Evolutionary conservation across 1,284 basidiomycete species (phyloP), one percentile per base, ranked within the genome.

Genomic region (Marasmius fiardii): DNA sequence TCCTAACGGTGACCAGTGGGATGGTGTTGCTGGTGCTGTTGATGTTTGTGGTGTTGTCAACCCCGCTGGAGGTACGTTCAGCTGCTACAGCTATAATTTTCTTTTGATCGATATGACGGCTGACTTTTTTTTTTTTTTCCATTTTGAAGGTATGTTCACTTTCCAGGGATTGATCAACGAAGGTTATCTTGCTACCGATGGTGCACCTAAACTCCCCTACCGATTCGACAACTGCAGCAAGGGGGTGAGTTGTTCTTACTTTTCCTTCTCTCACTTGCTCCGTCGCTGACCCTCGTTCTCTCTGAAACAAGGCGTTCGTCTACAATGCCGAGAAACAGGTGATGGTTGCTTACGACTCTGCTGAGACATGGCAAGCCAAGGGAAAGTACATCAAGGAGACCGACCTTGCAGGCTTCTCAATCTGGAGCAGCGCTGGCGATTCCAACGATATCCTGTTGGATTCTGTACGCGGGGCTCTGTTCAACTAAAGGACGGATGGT

Each of bases 391-490:
- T 86, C 64, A 73, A 73, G 51, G 54, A 64, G 7, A 58, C 67
- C 4, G 70, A 70, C 31, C 68, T 86, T 20, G 71, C 63, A n/a
- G 84, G 84, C 37, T 84, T 80, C 58, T 73, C 81, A 11, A 74
- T 85, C 72, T 86, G 80, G 72, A 77, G 85, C 59, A 73, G 72
- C 37, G 78, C 73, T 18, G 80, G 82, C 12, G 85, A 86, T 66
- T 73, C 65, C 51, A 57, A 77, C 4, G 72, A 79, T 63, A 74
- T 79, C 37, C 76, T 86, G 5, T 59, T 85, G 35, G 65, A 76
- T 53, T 62, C 72, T 11, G 69, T 73, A n/a, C n/a, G n/a, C n/a
- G n/a, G n/a, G n/a, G n/a, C n/a, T n/a, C n/a, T n/a, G n/a, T n/a
- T n/a, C n/a, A n/a, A n/a, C n/a, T n/a, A n/a, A n/a, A n/a, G n/a